Percentiles rank a stretch among this genome's conserved stretches.
These are phyloP conservation scores for Setaria italica DNA, from an alignment of 202 grass and related monocot genomes.

Conservation along the genomic window DNA sequence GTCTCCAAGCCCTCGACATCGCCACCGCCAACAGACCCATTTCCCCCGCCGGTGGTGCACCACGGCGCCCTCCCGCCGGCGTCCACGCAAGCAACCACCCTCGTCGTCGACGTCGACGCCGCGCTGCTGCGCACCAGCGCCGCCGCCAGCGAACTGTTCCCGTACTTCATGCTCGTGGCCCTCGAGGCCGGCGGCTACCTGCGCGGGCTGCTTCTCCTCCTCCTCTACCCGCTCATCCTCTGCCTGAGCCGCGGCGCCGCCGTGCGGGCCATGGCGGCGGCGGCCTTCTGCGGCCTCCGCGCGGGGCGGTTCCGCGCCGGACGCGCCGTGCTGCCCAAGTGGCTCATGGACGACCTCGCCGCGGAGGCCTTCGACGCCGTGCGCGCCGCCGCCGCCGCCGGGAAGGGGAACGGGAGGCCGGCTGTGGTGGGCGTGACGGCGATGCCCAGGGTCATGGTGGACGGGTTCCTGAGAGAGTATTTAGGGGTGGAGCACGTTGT, in stretches of 20 bases:
- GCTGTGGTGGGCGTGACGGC: slow-evolving; percentile 45
- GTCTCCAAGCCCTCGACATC: background rate
- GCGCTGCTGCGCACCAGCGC: slow-evolving; percentile 40
- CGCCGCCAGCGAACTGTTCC: slow-evolving; percentile 45
- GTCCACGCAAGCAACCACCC: background rate
- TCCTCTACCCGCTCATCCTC: slow-evolving; percentile 62
- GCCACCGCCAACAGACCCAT: background rate
- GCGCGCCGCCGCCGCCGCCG: slow-evolving; percentile 12
- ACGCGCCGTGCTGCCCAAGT: slow-evolving; percentile 69
- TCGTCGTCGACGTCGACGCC: slow-evolving; percentile 64
- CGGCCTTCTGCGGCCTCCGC: slow-evolving; percentile 58
- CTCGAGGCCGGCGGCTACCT: slow-evolving; percentile 73
- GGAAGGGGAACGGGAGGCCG: background rate
- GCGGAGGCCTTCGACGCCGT: slow-evolving; percentile 50
- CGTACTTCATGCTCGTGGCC: slow-evolving; percentile 92
- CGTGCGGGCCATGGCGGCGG: slow-evolving; percentile 47
- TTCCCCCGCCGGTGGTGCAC: background rate
- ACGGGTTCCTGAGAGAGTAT: slow-evolving; percentile 63
- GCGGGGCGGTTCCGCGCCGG: slow-evolving; percentile 46
- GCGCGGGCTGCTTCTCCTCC: slow-evolving; percentile 57
- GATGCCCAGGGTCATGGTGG: slow-evolving; percentile 79
- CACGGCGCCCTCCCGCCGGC: background rate
- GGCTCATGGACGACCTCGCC: slow-evolving; percentile 64
- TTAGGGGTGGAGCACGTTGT: slow-evolving; percentile 49
- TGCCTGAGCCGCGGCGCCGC: background rate